Conservation (phyloP, 2,329 filamentous ascomycete genomes). For the Apiospora malaysiana region DNA sequence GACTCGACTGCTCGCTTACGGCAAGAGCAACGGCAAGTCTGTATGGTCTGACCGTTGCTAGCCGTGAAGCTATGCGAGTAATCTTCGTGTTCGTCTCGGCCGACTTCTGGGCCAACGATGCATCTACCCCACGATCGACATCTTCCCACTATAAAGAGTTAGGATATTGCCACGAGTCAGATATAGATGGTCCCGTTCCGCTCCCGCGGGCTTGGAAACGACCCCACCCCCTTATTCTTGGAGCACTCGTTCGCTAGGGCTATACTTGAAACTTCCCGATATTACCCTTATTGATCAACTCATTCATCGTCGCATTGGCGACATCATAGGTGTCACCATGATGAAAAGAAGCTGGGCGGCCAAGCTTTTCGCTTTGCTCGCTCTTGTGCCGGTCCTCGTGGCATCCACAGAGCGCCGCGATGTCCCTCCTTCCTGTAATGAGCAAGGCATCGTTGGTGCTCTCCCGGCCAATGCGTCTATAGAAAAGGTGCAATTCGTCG, state of each 20-base stretch:
- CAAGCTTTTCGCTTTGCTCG: background rate
- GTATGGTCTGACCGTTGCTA: background rate
- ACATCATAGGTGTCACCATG: background rate
- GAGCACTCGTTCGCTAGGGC: background rate
- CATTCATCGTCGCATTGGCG: background rate
- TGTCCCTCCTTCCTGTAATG: background rate
- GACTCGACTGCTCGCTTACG: background rate
- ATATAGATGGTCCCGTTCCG: background rate
- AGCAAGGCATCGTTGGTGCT: background rate
- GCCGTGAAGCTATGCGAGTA: background rate
- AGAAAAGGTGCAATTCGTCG: slow-evolving; percentile 37
- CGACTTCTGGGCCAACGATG: background rate
- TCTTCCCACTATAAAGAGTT: background rate
- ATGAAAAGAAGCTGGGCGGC: background rate
- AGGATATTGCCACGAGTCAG: background rate
- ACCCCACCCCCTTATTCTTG: background rate
- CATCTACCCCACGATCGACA: background rate
- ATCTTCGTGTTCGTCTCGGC: background rate
- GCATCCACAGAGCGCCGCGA: background rate
- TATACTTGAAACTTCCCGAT: background rate
- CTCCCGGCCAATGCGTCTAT: slow-evolving; percentile 32
- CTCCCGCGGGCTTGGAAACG: background rate
- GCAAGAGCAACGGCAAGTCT: slow-evolving; percentile 2
- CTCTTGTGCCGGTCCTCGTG: background rate
- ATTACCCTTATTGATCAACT: background rate